Evolutionary conservation across 805 yeast genomes (phyloP), one percentile per base, ranked within the genome.

Genomic region (Blastobotrys americana): DNA sequence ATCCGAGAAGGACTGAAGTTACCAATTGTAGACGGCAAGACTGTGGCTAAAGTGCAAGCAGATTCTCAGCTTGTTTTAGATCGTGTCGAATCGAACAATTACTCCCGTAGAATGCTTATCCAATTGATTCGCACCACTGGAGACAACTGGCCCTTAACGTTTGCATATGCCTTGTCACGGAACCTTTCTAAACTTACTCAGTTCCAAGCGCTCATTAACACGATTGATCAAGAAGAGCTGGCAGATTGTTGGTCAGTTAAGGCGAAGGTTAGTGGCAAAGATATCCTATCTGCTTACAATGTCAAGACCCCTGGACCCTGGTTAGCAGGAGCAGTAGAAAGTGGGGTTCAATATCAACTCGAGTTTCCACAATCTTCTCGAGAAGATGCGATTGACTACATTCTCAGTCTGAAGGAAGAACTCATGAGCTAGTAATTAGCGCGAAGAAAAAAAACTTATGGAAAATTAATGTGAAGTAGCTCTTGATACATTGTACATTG

Each of bases 281-380:
- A 76, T 37, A 61, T 90, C 37, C 66, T 74, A 42, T 63, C 67
- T 36, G 61, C 68, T 17, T 61, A 84, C 22, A 64, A 70, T 18
- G 46, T 39, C 5, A 67, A 69, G 44, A 83, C 82, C 56, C 85
- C 90, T 0, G 98, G 98, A 0, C 88, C 89, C 4, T 88, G 97
- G 96, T 70, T 90, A 73, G 70, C 76, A 5, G 63, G 63, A 5
- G 63, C 80, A 5, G 72, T 77, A 47, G 76, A 77, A 4, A 62
- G 71, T 37, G 70, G 84, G 4, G 60, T 86, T 25, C 62, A 70
- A 16, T 84, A 89, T 88, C 96, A 89, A 64, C 66, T 89, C 44
- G 88, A 82, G 51, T 63, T 87, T 55, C 95, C 95, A 0, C 58
- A 55, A 0, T 71, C 71, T 5, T 59, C 71, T 0, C 68, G 65